A percentile compares a stretch with the other conserved stretches of the same genome.
These are phyloP conservation scores for Pyricularia pennisetigena DNA, from an alignment of 2,329 filamentous ascomycete species.

Conservation along the genomic window DNA sequence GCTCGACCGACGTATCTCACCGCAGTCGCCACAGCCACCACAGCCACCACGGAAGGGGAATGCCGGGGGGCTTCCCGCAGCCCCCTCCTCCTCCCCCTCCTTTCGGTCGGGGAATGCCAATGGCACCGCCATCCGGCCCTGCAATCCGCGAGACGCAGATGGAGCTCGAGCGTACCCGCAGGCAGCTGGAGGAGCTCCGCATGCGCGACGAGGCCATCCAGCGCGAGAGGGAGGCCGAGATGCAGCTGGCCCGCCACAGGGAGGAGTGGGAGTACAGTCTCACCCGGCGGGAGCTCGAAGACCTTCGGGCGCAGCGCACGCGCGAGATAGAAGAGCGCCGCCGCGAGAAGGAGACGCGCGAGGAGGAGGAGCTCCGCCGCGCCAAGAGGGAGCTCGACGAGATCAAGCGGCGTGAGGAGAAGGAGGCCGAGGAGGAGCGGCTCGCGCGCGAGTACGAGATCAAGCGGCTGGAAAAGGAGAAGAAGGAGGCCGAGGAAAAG, in stretches of 20 bases:
- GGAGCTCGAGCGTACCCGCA: conserved; percentile 24
- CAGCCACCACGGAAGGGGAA: conserved; percentile 1
- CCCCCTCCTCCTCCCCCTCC: background rate
- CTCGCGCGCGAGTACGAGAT: conserved; percentile 42
- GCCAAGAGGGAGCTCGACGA: conserved; percentile 38
- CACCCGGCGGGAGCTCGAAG: conserved; percentile 29
- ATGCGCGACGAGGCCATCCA: conserved; percentile 11
- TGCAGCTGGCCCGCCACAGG: conserved; percentile 12
- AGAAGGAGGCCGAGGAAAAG: conserved; percentile 32
- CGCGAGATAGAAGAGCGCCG: conserved; percentile 21
- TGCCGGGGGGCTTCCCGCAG: background rate
- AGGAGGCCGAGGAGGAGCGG: conserved; percentile 36
- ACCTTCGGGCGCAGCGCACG: conserved; percentile 21
- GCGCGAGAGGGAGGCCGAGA: conserved; percentile 18
- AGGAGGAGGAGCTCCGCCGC: conserved; percentile 38
- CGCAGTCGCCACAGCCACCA: background rate
- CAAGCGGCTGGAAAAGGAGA: conserved; percentile 35
- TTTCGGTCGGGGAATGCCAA: background rate
- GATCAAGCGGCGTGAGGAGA: conserved; percentile 34
- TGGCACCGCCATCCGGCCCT: background rate
- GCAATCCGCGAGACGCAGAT: conserved; percentile 15
- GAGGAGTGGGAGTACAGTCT: conserved; percentile 21
- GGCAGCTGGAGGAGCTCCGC: conserved; percentile 32
- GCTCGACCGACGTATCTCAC: background rate
- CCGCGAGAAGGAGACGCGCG: conserved; percentile 27